Conservation (phyloP, 345 rosid genomes). For the Raphanus sativus region DNA sequence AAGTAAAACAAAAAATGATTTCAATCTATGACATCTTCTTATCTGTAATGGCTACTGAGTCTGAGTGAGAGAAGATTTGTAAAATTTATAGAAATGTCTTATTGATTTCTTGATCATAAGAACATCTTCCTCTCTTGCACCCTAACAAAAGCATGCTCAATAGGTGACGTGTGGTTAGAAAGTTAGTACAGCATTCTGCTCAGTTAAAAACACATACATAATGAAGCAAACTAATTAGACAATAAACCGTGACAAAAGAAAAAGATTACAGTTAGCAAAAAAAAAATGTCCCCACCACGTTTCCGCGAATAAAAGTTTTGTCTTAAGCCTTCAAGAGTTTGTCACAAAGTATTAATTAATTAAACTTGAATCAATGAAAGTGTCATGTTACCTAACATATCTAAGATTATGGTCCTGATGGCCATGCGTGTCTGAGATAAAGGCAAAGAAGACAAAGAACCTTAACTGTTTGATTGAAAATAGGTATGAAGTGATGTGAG, state of each 20-base stretch:
- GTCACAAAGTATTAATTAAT: slow-evolving; percentile 24
- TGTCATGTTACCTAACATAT: slow-evolving; percentile 37
- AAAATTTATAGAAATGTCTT: neutral
- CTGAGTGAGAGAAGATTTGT: slow-evolving; percentile 23
- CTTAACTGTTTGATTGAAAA: slow-evolving; percentile 26
- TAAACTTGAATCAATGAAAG: slow-evolving; percentile 28
- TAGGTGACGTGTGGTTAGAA: slow-evolving; percentile 14
- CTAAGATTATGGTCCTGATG: slow-evolving; percentile 26
- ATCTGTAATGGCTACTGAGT: slow-evolving; percentile 18
- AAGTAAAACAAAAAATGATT: neutral
- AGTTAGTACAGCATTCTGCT: neutral
- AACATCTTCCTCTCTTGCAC: neutral
- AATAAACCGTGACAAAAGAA: neutral
- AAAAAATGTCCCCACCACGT: slow-evolving; percentile 13
- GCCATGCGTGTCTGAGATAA: slow-evolving; percentile 28
- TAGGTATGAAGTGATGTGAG: slow-evolving; percentile 15
- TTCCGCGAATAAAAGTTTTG: slow-evolving; percentile 9
- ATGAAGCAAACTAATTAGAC: slow-evolving; percentile 16
- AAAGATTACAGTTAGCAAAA: neutral
- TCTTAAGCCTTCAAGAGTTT: slow-evolving; percentile 15
- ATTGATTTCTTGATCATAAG: slow-evolving; percentile 14
- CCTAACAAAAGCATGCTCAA: neutral
- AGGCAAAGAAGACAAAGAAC: slow-evolving; percentile 27
- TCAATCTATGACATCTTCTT: neutral
- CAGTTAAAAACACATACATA: slow-evolving; percentile 8